Base-by-base conservation (phyloP, 1,284 basidiomycete genomes). In the Leccinum pallidistipes region DNA sequence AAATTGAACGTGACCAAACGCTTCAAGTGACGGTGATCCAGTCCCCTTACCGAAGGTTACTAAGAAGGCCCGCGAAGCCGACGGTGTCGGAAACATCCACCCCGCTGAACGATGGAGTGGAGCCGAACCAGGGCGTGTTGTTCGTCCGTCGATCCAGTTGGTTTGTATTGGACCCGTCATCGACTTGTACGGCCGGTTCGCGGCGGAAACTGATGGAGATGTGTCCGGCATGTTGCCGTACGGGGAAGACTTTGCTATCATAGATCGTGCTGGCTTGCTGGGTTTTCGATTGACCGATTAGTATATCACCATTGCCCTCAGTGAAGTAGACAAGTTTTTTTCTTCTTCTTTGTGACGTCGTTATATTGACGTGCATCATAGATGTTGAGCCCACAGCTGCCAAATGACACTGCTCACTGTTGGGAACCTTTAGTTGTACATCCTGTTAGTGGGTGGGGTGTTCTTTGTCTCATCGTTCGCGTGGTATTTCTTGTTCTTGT, bases 161-260 rank as follows among this genome's bases (percentile, higher is more conserved):
- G 90, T 97, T 71, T 83, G 86, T 69, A 92, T 97, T 64, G 94
- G 94, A 34, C 94, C 94, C 49, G 94, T 97, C 70, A 96, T 97
- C 66, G 94, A 97, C 78, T 78, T 97, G 55, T 97, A 95, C 69
- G 94, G 94, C 66, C 89, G 94, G 38, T 96, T 97, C 71, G 94
- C 94, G 12, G 94, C 94, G 3, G 94, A 95, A 75, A 97, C 81
- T 97, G 61, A 96, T 96, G 94, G 92, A 97, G 76, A 83, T 97
- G 75, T 94, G 94, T 27, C 24, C 24, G 7, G 81, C 62, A 83
- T 81, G 60, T 76, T 81, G 59, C 77, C 86, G 58, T 81, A 86
- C 62, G 83, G 82, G 61, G 77, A 80, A 16, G 85, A 86, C 38
- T 76, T 81, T 21, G 82, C 84, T 38, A 82, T 87, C 36, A 92